A percentile compares a stretch with the other conserved stretches of the same genome.
These are phyloP conservation scores for Amanita rubescens DNA, from an alignment of 768 basidiomycete genomes.

Conservation along the genomic window DNA sequence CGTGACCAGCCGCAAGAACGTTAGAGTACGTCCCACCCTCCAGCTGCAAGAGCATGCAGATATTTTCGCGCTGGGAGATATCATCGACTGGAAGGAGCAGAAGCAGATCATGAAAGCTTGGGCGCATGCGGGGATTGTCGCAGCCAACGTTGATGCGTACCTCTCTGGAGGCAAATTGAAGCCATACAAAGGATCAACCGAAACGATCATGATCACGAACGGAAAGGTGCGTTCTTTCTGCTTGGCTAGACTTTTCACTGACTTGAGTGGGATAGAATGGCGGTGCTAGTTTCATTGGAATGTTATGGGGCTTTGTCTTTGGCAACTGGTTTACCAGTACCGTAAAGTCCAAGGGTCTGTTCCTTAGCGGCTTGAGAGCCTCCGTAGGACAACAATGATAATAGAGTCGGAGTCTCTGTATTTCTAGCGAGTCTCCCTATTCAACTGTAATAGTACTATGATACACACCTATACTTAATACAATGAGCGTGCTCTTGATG, in stretches of 20 bases:
- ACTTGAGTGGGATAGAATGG: slow-evolving; percentile 17
- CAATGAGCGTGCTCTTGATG: too few relatives aligned
- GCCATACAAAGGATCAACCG: slow-evolving; percentile 40
- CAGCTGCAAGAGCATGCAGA: slow-evolving; percentile 38
- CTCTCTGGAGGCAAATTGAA: slow-evolving; percentile 23
- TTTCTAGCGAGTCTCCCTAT: slow-evolving; percentile 8
- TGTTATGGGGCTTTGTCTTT: slow-evolving; percentile 37
- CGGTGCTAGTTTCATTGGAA: slow-evolving; percentile 32
- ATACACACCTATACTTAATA: too few relatives aligned
- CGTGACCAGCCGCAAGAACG: slow-evolving; percentile 26
- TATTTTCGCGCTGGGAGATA: slow-evolving; percentile 55
- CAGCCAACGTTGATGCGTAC: slow-evolving; percentile 37
- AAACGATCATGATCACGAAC: slow-evolving; percentile 45
- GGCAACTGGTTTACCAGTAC: slow-evolving; percentile 34
- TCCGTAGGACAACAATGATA: background rate
- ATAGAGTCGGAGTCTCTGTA: background rate
- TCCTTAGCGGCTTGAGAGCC: slow-evolving; percentile 11
- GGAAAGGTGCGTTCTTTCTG: slow-evolving; percentile 32
- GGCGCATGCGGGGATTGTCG: slow-evolving; percentile 35
- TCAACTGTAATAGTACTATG: too few relatives aligned
- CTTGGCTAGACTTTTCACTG: background rate
- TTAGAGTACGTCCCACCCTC: slow-evolving; percentile 44
- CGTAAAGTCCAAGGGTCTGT: slow-evolving; percentile 19
- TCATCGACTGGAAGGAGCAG: slow-evolving; percentile 46
- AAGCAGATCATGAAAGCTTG: slow-evolving; percentile 43